A percentile compares a stretch with the other conserved stretches of the same genome.
Evolutionary conservation across 345 rosid genomes (phyloP).

Genomic region (Syzygium grande): DNA sequence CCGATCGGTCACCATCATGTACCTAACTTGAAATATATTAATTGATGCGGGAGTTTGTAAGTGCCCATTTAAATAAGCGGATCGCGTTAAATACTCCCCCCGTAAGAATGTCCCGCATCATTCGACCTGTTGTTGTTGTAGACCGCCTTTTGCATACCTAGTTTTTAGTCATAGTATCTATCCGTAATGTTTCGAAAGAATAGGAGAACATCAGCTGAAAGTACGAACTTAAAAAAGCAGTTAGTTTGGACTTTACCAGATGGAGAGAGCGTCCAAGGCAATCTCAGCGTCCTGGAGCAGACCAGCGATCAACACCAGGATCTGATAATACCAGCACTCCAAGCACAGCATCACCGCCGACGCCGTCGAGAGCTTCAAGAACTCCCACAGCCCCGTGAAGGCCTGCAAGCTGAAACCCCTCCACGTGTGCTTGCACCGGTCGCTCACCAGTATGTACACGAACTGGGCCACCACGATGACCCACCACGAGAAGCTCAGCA

Average conservation of each 20-base stretch:
- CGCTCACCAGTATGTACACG: conserved; percentile 36
- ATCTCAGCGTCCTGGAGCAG: conserved; percentile 49
- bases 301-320: conserved; percentile 53
- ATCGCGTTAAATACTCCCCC: not conserved
- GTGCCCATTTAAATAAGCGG: not conserved
- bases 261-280: conserved; percentile 46
- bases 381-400: conserved; percentile 39
- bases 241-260: conserved; percentile 23
- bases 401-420: conserved; percentile 42
- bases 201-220: not conserved
- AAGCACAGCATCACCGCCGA: conserved; percentile 62
- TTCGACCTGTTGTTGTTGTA: not conserved
- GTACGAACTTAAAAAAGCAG: not conserved
- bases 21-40: not conserved
- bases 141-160: not conserved
- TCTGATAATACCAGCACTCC: conserved; percentile 55
- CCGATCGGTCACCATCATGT: not conserved
- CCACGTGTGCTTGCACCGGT: conserved; percentile 42
- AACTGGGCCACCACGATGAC: conserved; percentile 40
- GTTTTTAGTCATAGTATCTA: not conserved
- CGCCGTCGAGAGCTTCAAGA: conserved; percentile 43
- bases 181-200: not conserved
- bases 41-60: not conserved
- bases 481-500: conserved; percentile 60
- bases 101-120: not conserved